Percentiles rank a stretch among this genome's conserved stretches.
Conservation (phyloP, 768 basidiomycete genomes). For the Podaxis sp. region DNA sequence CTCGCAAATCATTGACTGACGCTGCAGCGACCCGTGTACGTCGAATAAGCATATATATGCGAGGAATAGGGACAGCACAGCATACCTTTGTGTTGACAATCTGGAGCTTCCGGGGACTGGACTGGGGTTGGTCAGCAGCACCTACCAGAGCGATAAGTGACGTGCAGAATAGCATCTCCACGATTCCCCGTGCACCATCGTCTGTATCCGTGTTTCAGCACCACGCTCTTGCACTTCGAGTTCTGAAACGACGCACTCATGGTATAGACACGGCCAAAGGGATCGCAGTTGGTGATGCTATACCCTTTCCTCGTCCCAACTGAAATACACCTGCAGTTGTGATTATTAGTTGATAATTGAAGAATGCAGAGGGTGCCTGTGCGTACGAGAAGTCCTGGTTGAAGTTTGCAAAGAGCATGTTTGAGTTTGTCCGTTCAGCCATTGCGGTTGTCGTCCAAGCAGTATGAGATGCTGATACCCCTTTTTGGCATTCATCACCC, state of each 20-base stretch:
- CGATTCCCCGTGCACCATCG: conserved; percentile 92
- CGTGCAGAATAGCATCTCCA: conserved; percentile 99
- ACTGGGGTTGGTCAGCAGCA: conserved; percentile 87
- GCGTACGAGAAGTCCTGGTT: conserved; percentile 95
- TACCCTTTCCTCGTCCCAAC: conserved; percentile 96
- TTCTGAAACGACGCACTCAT: conserved; percentile 62
- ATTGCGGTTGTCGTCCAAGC: conserved; percentile 21
- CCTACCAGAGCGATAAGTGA: conserved; percentile 97
- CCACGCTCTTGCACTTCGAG: not conserved
- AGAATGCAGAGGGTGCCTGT: not conserved
- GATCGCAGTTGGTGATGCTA: conserved; percentile 96
- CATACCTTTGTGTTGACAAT: conserved; percentile 98
- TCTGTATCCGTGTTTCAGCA: conserved; percentile 40
- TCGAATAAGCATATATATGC: not conserved
- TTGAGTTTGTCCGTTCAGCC: conserved; percentile 40
- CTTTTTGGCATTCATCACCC: not conserved
- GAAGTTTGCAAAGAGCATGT: conserved; percentile 88
- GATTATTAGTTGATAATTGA: not conserved
- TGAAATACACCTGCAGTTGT: conserved; percentile 68
- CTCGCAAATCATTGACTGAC: conserved; percentile 99
- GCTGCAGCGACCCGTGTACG: conserved; percentile 41
- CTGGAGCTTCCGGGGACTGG: conserved; percentile 90
- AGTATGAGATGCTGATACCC: not conserved
- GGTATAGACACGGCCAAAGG: conserved; percentile 93
- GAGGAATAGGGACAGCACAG: not conserved